A percentile compares a stretch with the other conserved stretches of the same genome.
Conservation (phyloP, 768 basidiomycete species). For the Lentinula detonsa region DNA sequence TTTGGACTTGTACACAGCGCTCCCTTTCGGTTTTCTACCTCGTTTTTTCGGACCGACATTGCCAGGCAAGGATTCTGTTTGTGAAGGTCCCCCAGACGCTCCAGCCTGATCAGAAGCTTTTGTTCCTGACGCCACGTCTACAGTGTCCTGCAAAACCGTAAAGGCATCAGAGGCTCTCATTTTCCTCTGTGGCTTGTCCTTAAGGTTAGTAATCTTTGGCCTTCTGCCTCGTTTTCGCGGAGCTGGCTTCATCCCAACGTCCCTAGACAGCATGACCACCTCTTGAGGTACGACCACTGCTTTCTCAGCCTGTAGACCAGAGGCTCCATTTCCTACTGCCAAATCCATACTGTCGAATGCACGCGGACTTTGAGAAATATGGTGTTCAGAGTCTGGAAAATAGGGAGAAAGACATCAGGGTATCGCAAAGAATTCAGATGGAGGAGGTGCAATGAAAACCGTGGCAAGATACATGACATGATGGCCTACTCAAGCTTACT, state of each 20-base stretch:
- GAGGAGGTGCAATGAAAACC: not conserved
- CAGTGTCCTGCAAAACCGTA: too few species aligned
- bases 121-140: too few species aligned
- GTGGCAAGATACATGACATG: not conserved
- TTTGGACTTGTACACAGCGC: not conserved
- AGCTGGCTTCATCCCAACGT: not conserved
- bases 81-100: too few species aligned
- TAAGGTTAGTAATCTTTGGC: not conserved
- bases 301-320: not conserved
- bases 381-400: not conserved
- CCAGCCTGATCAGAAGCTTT: too few species aligned
- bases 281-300: not conserved
- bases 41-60: too few species aligned
- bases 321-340: not conserved
- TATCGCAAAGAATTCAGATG: not conserved
- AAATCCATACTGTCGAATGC: not conserved
- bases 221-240: not conserved
- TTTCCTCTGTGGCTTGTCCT: too few species aligned
- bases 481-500: too few species aligned
- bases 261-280: not conserved
- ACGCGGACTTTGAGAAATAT: not conserved
- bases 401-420: not conserved
- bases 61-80: too few species aligned
- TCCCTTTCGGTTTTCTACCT: too few species aligned
- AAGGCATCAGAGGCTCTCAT: too few species aligned